Percentiles rank a stretch among this genome's conserved stretches.
Evolutionary conservation across 2,329 filamentous ascomycete genomes (phyloP).

Genomic region (Leptosphaerulina australis): DNA sequence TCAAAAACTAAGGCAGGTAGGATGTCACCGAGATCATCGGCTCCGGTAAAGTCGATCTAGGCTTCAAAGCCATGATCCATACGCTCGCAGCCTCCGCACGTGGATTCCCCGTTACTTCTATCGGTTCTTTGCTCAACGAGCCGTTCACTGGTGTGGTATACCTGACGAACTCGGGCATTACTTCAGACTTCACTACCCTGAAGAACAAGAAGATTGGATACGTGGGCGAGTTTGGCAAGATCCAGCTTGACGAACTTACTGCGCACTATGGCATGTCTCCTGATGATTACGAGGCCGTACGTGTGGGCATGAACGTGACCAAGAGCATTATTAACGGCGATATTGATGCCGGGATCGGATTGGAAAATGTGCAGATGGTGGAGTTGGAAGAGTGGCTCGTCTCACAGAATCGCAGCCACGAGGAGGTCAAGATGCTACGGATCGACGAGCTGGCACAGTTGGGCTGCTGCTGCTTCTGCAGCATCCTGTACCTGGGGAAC

Average conservation of each 20-base stretch:
- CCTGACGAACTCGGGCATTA: slow-evolving; percentile 75
- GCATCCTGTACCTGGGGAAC: slow-evolving; percentile 80
- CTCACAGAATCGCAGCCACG: slow-evolving; percentile 64
- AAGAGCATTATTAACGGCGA: slow-evolving; percentile 74
- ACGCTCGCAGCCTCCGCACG: slow-evolving; percentile 79
- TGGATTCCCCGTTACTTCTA: slow-evolving; percentile 72
- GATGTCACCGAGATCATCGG: slow-evolving; percentile 85
- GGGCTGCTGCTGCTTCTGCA: slow-evolving; percentile 84
- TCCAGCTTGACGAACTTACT: slow-evolving; percentile 82
- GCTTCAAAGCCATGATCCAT: slow-evolving; percentile 86
- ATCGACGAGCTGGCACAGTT: slow-evolving; percentile 81
- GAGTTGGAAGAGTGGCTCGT: slow-evolving; percentile 79
- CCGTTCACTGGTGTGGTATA: slow-evolving; percentile 82
- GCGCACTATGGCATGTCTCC: slow-evolving; percentile 77
- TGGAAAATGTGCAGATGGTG: slow-evolving; percentile 85
- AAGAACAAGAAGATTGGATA: slow-evolving; percentile 80
- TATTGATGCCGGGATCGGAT: slow-evolving; percentile 76
- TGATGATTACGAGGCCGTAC: slow-evolving; percentile 74
- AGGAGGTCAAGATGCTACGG: slow-evolving; percentile 78
- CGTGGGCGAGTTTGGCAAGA: slow-evolving; percentile 80
- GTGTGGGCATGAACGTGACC: slow-evolving; percentile 82
- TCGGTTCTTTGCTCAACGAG: slow-evolving; percentile 77
- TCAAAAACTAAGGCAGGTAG: slow-evolving; percentile 38
- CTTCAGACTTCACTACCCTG: slow-evolving; percentile 73
- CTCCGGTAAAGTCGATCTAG: slow-evolving; percentile 75